phyloP scores from a whole-genome alignment of 345 rosid species.

The Fremontodendron californicum region DNA sequence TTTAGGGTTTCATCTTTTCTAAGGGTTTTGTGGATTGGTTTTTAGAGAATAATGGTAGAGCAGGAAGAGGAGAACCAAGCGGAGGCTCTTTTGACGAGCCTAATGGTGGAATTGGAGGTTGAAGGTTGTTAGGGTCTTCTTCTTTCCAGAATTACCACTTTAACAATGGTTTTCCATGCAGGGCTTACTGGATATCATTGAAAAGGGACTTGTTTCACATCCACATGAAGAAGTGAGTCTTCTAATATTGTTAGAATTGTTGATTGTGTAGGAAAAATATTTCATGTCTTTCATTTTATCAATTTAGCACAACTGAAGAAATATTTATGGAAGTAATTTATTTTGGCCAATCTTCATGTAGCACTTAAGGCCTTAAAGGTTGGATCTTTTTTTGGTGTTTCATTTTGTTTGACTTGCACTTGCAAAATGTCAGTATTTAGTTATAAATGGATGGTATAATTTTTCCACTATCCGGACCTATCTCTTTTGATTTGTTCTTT shows the following conservation, averaged over 20 bases:
- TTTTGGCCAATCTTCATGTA: neutral
- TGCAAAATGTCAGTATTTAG: neutral
- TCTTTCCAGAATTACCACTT: slow-evolving; percentile 3
- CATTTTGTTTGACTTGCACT: neutral
- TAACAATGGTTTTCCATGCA: slow-evolving; percentile 37
- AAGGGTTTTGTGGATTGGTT: no score
- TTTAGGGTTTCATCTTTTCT: no score
- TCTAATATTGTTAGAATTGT: neutral
- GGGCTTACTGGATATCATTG: slow-evolving; percentile 92
- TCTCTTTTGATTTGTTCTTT: neutral
- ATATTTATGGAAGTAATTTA: neutral
- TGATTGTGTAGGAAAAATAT: neutral
- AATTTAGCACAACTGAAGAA: neutral
- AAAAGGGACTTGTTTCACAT: slow-evolving; percentile 88
- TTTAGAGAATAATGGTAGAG: no score
- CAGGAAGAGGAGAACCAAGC: no score
- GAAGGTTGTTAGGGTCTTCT: no score
- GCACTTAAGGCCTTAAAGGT: neutral
- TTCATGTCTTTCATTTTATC: neutral
- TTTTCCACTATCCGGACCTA: neutral
- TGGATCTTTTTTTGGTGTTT: neutral
- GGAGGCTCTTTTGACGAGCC: no score
- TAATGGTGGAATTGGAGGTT: no score
- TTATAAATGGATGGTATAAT: neutral
- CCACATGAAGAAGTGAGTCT: slow-evolving; percentile 84